These are phyloP conservation scores for Malassezia slooffiae DNA, from an alignment of 1,284 basidiomycete species.

Conservation along the genomic window DNA sequence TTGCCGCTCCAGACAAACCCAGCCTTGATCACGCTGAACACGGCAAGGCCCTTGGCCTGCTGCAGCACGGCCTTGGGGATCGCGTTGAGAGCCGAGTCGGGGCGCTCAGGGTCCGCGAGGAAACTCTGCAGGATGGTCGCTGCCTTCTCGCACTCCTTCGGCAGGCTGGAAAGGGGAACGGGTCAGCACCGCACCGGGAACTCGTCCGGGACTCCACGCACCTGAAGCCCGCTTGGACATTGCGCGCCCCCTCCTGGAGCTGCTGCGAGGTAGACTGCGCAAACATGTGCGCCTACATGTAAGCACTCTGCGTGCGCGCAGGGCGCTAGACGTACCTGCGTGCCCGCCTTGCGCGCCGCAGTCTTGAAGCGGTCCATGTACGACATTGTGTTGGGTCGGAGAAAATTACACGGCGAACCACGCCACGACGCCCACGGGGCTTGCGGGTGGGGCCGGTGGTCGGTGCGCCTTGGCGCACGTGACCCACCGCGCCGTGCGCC, in stretches of 20 bases:
- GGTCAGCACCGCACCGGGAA: background rate
- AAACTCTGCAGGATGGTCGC: constrained; percentile 81
- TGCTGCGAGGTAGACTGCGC: constrained; percentile 30
- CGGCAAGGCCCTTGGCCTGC: constrained; percentile 68
- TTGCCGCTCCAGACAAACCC: constrained; percentile 95
- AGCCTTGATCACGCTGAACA: constrained; percentile 75
- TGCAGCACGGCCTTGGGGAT: constrained; percentile 89
- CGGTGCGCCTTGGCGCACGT: constrained; percentile 1
- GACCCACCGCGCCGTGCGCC: no score
- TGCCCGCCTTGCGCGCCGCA: constrained; percentile 67
- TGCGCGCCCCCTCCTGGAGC: constrained; percentile 28
- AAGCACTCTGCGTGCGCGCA: background rate
- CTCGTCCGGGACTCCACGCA: no score
- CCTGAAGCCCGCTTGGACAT: constrained; percentile 39
- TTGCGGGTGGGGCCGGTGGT: no score
- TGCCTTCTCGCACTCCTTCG: constrained; percentile 57
- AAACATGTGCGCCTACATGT: constrained; percentile 32
- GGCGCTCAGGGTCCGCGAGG: constrained; percentile 76
- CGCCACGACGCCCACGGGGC: background rate
- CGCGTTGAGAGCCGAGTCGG: constrained; percentile 81
- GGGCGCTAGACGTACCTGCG: constrained; percentile 60
- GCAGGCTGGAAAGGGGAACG: constrained; percentile 27
- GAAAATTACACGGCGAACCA: no score
- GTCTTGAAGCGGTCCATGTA: constrained; percentile 68
- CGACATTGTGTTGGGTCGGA: constrained; percentile 45